phyloP scores from a whole-genome alignment of 2,329 filamentous ascomycete genomes.

The Penicillium oxalicum region DNA sequence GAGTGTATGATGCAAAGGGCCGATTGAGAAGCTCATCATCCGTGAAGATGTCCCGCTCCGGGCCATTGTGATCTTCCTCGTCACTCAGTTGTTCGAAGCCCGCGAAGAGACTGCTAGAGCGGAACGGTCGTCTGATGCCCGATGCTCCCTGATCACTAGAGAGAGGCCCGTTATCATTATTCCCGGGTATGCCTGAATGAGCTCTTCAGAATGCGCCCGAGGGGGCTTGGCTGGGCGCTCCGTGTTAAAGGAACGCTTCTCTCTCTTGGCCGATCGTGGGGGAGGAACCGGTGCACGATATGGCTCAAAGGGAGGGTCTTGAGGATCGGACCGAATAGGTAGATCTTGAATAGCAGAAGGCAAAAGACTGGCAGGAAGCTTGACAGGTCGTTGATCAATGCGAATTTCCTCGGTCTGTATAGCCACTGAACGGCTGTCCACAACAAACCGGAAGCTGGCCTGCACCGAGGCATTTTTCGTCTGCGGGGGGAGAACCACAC shows the following conservation, averaged over 20 bases:
- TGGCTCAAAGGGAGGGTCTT: slow-evolving; percentile 28
- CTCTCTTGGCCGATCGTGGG: slow-evolving; percentile 29
- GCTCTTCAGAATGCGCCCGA: slow-evolving; percentile 31
- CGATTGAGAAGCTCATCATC: slow-evolving; percentile 43
- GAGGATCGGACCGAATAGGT: slow-evolving; percentile 28
- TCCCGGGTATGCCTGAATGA: slow-evolving; percentile 65
- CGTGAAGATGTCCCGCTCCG: slow-evolving; percentile 33
- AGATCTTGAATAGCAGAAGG: slow-evolving; percentile 66
- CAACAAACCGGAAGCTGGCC: slow-evolving; percentile 52
- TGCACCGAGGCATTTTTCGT: slow-evolving; percentile 80
- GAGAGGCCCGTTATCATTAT: slow-evolving; percentile 73
- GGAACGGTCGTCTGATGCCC: slow-evolving; percentile 62
- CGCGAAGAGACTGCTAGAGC: slow-evolving; percentile 79
- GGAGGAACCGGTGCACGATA: slow-evolving; percentile 30
- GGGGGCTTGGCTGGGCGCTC: slow-evolving; percentile 29
- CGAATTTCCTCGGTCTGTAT: slow-evolving; percentile 90
- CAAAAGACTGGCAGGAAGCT: slow-evolving; percentile 69
- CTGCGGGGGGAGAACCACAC: slow-evolving; percentile 69
- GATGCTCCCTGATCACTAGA: slow-evolving; percentile 50
- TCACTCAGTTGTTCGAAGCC: slow-evolving; percentile 68
- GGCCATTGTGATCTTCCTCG: slow-evolving; percentile 30
- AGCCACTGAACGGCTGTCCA: slow-evolving; percentile 49
- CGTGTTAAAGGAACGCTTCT: slow-evolving; percentile 25
- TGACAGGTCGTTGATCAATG: slow-evolving; percentile 69
- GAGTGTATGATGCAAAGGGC: slow-evolving; percentile 40